Conservation (phyloP, 371 early-diverging fungal genomes). For the Umbelopsis sp. region DNA sequence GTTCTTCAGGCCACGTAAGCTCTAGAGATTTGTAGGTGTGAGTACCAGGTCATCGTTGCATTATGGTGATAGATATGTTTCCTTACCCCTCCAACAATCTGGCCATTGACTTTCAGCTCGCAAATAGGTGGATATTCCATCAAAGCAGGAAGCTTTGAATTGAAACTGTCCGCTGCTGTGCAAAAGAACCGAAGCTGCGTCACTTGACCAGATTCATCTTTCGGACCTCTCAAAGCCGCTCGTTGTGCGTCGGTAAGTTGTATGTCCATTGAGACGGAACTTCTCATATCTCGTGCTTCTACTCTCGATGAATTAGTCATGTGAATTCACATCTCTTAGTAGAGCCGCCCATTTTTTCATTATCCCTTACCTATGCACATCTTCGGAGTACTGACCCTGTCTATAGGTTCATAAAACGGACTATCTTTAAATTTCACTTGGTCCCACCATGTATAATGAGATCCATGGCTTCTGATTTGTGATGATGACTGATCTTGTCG, state of each 20-base stretch:
- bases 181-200: slow-evolving; percentile 34
- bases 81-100: slow-evolving; percentile 52
- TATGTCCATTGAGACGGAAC: slow-evolving; percentile 21
- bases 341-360: not conserved
- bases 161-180: not conserved
- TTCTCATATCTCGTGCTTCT: slow-evolving; percentile 28
- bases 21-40: slow-evolving; percentile 32
- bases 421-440: slow-evolving; percentile 32
- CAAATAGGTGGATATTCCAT: slow-evolving; percentile 53
- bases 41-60: not conserved
- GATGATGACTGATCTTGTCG: not conserved
- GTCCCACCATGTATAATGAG: slow-evolving; percentile 3
- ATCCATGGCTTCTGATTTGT: not conserved
- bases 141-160: slow-evolving; percentile 28
- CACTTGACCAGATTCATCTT: slow-evolving; percentile 19
- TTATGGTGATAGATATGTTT: not conserved
- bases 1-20: slow-evolving; percentile 59
- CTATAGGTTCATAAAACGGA: slow-evolving; percentile 39
- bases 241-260: slow-evolving; percentile 21
- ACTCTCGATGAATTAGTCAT: slow-evolving; percentile 20
- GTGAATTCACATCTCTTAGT: not conserved
- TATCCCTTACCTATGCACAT: slow-evolving; percentile 36
- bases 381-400: slow-evolving; percentile 29
- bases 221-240: slow-evolving; percentile 9
- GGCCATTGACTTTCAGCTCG: slow-evolving; percentile 54